Conservation (phyloP, 2,329 filamentous ascomycete genomes). For the Colletotrichum sidae region DNA sequence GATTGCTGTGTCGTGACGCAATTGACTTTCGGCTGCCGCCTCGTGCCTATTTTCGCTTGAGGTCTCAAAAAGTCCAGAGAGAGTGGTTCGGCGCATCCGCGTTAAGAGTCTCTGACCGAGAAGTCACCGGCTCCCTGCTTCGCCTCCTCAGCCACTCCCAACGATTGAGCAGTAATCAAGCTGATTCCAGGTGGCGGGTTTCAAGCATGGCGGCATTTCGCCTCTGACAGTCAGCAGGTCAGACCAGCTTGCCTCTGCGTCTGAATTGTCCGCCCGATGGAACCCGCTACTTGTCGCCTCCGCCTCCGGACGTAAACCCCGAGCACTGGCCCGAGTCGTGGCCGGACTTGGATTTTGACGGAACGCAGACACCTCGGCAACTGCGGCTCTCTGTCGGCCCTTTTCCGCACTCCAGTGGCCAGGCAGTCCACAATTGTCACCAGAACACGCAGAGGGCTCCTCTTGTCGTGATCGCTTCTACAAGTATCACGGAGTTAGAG, state of each 20-base stretch:
- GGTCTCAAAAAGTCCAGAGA: no score
- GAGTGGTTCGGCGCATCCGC: no score
- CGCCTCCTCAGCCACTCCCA: no score
- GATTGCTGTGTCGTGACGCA: not conserved
- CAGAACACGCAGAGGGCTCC: conserved; percentile 14
- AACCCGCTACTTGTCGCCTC: conserved; percentile 20
- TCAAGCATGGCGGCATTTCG: no score
- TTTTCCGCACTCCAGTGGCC: conserved; percentile 22
- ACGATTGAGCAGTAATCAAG: no score
- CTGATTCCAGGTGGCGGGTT: no score
- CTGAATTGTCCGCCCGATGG: conserved; percentile 19
- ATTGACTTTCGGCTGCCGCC: not conserved
- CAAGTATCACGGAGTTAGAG: not conserved
- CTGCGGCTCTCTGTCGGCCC: conserved; percentile 29
- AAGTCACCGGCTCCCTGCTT: no score
- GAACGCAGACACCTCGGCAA: conserved; percentile 22
- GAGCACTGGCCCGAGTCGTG: conserved; percentile 26
- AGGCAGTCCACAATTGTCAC: not conserved
- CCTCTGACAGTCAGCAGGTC: not conserved
- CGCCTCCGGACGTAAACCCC: conserved; percentile 29
- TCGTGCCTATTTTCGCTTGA: not conserved
- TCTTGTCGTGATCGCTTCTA: conserved; percentile 16
- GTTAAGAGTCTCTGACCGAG: no score
- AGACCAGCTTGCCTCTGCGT: not conserved
- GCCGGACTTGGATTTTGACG: conserved; percentile 22